Evolutionary conservation across 441 rosid genomes (phyloP), one percentile per base, ranked within the genome.

Genomic region (Brassica balearica): DNA sequence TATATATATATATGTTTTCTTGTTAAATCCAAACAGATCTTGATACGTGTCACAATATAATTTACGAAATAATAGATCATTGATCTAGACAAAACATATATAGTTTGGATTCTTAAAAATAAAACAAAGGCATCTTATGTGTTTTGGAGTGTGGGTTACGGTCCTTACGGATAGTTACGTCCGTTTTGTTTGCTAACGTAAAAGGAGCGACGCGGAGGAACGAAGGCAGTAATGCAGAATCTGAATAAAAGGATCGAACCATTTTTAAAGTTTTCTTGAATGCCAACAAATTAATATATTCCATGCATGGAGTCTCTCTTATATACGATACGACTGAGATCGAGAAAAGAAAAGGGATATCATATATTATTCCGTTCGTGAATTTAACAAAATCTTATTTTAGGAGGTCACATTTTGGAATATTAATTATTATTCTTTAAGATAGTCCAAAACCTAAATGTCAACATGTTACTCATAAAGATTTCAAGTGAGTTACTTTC

Each of bases 121-220:
- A 38, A 67, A 32, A 56, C 15, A 73, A 78, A 73, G 32, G 65
- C 73, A 78, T 78, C 2, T 78, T 27, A 66, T 66, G 64, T 58
- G 25, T 58, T 72, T 65, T 22, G 73, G 73, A 60, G 23, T 60
- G 68, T 69, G 60, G 11, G 72, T 36, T 66, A 66, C 68, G 73
- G 80, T 65, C 77, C 77, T 17, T 60, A 48, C 34, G 60, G 81
- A 78, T 61, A 61, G 82, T 68, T 73, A 73, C 82, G 74, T 72
- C 69, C n/a, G 59, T 78, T 78, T 78, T 68, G 82, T 78, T 78
- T 78, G 82, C 74, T 78, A 78, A 78, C 70, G 70, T 67, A 29
- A 60, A 72, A 48, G 17, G 46, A 78, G 58, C 65, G 82, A 79
- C 78, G 82, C 82, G 78, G 78, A 73, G 69, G 82, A 79, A 68